These are phyloP conservation scores for Grifola frondosa DNA, from an alignment of 1,284 basidiomycete species.

Conservation along the genomic window DNA sequence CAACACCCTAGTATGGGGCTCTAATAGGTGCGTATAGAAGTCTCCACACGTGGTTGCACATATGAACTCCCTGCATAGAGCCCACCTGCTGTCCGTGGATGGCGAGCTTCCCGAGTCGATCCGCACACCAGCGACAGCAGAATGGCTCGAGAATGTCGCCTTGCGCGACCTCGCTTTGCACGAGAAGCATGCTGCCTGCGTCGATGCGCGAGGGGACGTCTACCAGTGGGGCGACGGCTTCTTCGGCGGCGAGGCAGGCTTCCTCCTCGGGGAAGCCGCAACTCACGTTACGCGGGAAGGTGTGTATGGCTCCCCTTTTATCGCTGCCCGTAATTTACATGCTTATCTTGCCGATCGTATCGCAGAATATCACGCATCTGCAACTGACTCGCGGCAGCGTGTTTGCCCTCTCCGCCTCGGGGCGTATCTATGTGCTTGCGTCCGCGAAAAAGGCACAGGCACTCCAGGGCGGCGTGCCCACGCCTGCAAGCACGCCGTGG, in stretches of 20 bases:
- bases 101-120: slow-evolving; percentile 35
- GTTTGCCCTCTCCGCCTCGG: slow-evolving; percentile 74
- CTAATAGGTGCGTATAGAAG: slow-evolving; percentile 51
- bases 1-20: slow-evolving; percentile 53
- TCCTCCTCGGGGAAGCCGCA: slow-evolving; percentile 36
- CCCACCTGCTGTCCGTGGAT: too few species aligned
- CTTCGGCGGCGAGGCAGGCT: slow-evolving; percentile 37
- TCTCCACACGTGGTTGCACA: neutral
- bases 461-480: slow-evolving; percentile 35
- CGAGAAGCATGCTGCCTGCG: slow-evolving; percentile 74
- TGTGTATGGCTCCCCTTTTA: slow-evolving; percentile 33
- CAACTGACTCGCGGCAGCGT: slow-evolving; percentile 59
- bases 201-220: slow-evolving; percentile 86
- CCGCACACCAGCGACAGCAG: slow-evolving; percentile 47
- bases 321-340: neutral
- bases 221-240: slow-evolving; percentile 86
- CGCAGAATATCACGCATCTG: slow-evolving; percentile 66
- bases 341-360: neutral
- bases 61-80: neutral
- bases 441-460: slow-evolving; percentile 49
- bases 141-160: slow-evolving; percentile 64
- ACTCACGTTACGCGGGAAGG: slow-evolving; percentile 72
- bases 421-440: slow-evolving; percentile 71
- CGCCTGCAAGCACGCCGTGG: slow-evolving; percentile 48
- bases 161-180: slow-evolving; percentile 78